Conservation (phyloP, 148 eudicot species). For the Camellia granthamiana region DNA sequence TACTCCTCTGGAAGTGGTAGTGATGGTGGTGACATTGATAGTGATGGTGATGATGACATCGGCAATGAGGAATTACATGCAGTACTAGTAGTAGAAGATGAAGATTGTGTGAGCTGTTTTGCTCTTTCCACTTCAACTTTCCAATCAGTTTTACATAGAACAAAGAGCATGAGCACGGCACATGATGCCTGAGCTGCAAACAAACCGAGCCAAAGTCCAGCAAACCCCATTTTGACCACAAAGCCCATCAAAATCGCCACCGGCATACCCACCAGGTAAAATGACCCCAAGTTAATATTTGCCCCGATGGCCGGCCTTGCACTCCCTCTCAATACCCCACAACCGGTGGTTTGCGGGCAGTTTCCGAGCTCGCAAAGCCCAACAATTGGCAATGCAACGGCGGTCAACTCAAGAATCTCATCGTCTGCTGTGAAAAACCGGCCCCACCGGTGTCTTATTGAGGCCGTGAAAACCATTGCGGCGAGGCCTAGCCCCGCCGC, state of each 20-base stretch:
- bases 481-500: slow-evolving; percentile 50
- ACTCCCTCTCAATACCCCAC: slow-evolving; percentile 80
- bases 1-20: too few relatives aligned
- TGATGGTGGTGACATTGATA: too few relatives aligned
- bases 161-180: slow-evolving; percentile 64
- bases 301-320: slow-evolving; percentile 86
- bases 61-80: slow-evolving; percentile 1
- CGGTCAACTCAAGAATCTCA: slow-evolving; percentile 56
- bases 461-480: slow-evolving; percentile 58
- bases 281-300: slow-evolving; percentile 80
- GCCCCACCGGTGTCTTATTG: slow-evolving; percentile 76
- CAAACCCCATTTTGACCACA: slow-evolving; percentile 55
- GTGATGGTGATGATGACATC: not conserved
- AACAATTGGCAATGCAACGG: slow-evolving; percentile 65
- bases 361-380: slow-evolving; percentile 94
- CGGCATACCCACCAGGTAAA: slow-evolving; percentile 90
- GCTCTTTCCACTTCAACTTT: slow-evolving; percentile 53
- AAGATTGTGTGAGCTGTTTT: slow-evolving; percentile 42
- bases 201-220: slow-evolving; percentile 81
- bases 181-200: slow-evolving; percentile 82
- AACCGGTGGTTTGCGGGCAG: slow-evolving; percentile 90
- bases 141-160: slow-evolving; percentile 73
- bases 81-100: slow-evolving; percentile 26
- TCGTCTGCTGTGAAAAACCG: slow-evolving; percentile 54
- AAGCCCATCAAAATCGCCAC: slow-evolving; percentile 73